Base-by-base conservation (phyloP, 2,329 filamentous ascomycete genomes). In the Alternaria angustiovoidea region DNA sequence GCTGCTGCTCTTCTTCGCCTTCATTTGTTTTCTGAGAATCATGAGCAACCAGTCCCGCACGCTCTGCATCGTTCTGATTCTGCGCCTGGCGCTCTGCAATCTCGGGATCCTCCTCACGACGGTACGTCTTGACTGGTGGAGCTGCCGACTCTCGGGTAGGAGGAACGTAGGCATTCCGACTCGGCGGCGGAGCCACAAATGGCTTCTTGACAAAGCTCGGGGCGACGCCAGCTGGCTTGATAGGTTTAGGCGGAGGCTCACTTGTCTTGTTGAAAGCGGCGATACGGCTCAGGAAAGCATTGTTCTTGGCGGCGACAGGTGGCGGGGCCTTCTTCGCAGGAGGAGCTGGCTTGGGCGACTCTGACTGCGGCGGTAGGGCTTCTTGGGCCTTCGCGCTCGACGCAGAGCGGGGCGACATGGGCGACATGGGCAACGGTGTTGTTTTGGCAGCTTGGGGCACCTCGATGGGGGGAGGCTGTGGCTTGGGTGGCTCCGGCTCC, bases 191-290 rank as follows among this genome's bases (percentile, higher is more conserved):
- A 4, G 95, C 92, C 57, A 99, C 94, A 72, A 97, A 99, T 0
- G 94, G 93, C 80, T 98, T 98, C 85, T 94, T 97, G 79, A 99
- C 89, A 74, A 98, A 98, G 64, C 85, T 82, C 59, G 87, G 85
- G 11, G 81, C 76, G 2, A 88, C 88, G 61, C 86, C 85, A 20
- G 57, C 57, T 9, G 93, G 92, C 76, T 96, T 96, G 81, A 96
- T 94, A 1, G 95, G 95, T n/a, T 93, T 87, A 61, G 95, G 84
- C 8, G 95, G 95, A 3, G 93, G 88, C 6, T 93, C 93, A 38
- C 91, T 88, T 44, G 92, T 84, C 77, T 94, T 95, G 80, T 99
- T 99, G 82, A 99, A 99, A 44, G 95, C 94, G 34, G 95, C 95
- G 75, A 99, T 97, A 64, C 95, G 91, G 80, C 98, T 95, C 75